Percentiles rank a stretch among this genome's conserved stretches.
Evolutionary conservation across 2,329 filamentous ascomycete species (phyloP).

Genomic region (Beauveria asiatica): DNA sequence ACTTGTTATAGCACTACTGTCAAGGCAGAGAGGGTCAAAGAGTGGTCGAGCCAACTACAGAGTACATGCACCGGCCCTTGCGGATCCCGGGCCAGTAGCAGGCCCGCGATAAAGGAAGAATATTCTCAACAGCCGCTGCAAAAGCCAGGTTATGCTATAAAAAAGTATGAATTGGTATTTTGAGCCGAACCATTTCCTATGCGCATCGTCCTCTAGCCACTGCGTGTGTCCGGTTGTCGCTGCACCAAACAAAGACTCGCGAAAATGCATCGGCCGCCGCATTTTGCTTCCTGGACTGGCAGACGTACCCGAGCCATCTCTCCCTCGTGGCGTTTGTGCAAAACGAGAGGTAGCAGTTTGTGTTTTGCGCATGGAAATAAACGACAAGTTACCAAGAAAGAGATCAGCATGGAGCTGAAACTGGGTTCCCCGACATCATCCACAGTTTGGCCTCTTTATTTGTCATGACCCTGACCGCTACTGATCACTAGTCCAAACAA

Average conservation of each 20-base stretch:
- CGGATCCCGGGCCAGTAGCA: too few relatives aligned
- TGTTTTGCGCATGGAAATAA: constrained; percentile 6
- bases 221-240: background rate
- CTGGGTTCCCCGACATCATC: background rate
- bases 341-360: constrained; percentile 18
- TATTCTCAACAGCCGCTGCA: background rate
- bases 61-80: background rate
- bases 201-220: background rate
- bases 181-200: background rate
- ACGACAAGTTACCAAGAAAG: background rate
- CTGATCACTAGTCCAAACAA: background rate
- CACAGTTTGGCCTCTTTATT: background rate
- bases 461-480: background rate
- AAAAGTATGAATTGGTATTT: background rate
- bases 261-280: background rate
- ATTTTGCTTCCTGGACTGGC: constrained; percentile 12
- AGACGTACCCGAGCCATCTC: constrained; percentile 19
- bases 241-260: constrained; percentile 6
- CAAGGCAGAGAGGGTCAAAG: constrained; percentile 1
- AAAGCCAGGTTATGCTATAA: background rate
- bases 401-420: constrained; percentile 5
- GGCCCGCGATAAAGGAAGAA: too few relatives aligned
- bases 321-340: constrained; percentile 17
- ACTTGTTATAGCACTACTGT: constrained; percentile 11
- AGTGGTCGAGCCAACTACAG: background rate